These are phyloP conservation scores for Rutstroemia sp. DNA, from an alignment of 2,329 filamentous ascomycete genomes.

Conservation along the genomic window DNA sequence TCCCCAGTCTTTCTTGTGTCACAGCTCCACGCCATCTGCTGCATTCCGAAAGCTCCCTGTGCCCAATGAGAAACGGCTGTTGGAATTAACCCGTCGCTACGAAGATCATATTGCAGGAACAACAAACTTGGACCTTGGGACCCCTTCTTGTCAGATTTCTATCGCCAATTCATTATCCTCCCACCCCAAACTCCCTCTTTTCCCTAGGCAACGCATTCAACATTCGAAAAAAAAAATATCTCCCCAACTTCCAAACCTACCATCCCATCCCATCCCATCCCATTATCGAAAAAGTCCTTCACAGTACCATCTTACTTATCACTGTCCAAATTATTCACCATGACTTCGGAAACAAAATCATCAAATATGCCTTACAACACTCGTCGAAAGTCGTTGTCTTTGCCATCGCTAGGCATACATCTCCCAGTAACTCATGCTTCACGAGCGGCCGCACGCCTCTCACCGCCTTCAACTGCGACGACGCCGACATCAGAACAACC, in stretches of 20 bases:
- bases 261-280: constrained; percentile 9
- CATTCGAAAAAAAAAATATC: neutral
- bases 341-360: constrained; percentile 13
- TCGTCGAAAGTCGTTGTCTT: constrained; percentile 87
- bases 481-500: constrained; percentile 29
- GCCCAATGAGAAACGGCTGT: constrained; percentile 17
- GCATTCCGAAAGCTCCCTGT: constrained; percentile 23
- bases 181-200: neutral
- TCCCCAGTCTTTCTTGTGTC: constrained; percentile 5
- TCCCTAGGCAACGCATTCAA: constrained; percentile 2
- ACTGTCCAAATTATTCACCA: constrained; percentile 5
- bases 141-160: neutral
- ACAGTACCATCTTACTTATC: constrained; percentile 2
- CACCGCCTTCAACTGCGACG: constrained; percentile 28
- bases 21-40: constrained; percentile 9
- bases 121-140: constrained; percentile 13
- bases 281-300: neutral
- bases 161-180: neutral
- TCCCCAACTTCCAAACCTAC: constrained; percentile 8
- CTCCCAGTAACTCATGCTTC: constrained; percentile 62
- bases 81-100: constrained; percentile 21
- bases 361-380: constrained; percentile 87
- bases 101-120: constrained; percentile 28
- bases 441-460: constrained; percentile 39
- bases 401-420: constrained; percentile 88